Evolutionary conservation across 179 eudicot species (phyloP).

Genomic region (Amaranthus tricolor): DNA sequence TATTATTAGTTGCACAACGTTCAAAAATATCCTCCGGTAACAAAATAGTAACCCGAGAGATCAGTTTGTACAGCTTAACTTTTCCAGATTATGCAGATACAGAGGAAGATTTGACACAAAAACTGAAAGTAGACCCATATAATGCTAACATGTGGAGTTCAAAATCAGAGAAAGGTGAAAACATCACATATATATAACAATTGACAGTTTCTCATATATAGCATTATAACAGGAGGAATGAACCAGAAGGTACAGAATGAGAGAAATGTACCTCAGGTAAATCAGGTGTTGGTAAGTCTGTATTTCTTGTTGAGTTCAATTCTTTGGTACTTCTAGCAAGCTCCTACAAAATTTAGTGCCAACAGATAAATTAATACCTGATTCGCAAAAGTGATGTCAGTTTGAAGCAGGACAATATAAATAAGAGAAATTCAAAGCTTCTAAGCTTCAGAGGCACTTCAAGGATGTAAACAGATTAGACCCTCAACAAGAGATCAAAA

Average conservation of each 20-base stretch:
- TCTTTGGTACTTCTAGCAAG: slow-evolving; percentile 30
- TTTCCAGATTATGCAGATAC: not conserved
- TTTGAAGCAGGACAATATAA: not conserved
- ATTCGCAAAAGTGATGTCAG: not conserved
- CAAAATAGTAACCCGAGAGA: not conserved
- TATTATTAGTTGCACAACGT: not conserved
- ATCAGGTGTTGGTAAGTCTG: slow-evolving; percentile 36
- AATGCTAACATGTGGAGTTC: not conserved
- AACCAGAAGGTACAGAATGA: not conserved
- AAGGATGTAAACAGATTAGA: not conserved
- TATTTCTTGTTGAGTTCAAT: slow-evolving; percentile 30
- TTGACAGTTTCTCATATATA: not conserved
- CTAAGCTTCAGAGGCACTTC: not conserved
- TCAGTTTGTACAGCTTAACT: not conserved
- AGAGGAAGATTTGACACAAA: not conserved
- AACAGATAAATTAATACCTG: not conserved
- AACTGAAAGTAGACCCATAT: not conserved
- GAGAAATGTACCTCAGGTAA: slow-evolving; percentile 49
- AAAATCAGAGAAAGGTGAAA: not conserved
- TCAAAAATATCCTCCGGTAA: not conserved
- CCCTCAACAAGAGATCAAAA: not conserved
- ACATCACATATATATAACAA: not conserved
- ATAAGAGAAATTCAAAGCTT: not conserved
- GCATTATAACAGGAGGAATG: not conserved
- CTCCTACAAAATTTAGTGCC: slow-evolving; percentile 40